Evolutionary conservation across 345 rosid species (phyloP).

Genomic region (Gossypium mustelinum): DNA sequence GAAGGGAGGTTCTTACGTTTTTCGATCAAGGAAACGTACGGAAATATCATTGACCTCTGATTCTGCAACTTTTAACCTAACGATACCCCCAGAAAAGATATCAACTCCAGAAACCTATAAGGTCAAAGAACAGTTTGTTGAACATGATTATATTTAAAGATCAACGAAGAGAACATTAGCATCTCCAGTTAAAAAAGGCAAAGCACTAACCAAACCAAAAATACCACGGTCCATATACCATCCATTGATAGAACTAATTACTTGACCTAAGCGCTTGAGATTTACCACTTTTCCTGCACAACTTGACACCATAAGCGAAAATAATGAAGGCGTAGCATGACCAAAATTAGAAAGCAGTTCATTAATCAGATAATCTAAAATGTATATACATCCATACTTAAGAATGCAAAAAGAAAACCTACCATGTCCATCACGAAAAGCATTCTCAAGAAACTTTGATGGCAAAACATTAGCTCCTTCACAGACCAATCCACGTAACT

Average conservation of each 20-base stretch:
- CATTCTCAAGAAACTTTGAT: constrained; percentile 67
- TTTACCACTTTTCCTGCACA: constrained; percentile 94
- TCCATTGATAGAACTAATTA: constrained; percentile 77
- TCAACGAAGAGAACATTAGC: neutral
- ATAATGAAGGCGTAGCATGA: constrained; percentile 30
- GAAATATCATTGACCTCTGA: constrained; percentile 62
- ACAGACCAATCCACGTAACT: constrained; percentile 78
- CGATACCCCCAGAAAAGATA: constrained; percentile 77
- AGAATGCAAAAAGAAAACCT: constrained; percentile 27
- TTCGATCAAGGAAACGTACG: constrained; percentile 7
- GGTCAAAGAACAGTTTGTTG: neutral
- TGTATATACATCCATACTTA: constrained; percentile 18
- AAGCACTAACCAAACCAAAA: constrained; percentile 24
- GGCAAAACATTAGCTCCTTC: constrained; percentile 98
- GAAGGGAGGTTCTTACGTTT: constrained; percentile 50
- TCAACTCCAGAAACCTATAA: constrained; percentile 42
- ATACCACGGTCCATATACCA: constrained; percentile 39
- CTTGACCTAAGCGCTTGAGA: constrained; percentile 78
- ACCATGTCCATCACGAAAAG: constrained; percentile 76
- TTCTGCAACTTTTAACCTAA: constrained; percentile 87
- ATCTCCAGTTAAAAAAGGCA: neutral
- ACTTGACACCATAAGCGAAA: constrained; percentile 61
- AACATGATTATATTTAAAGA: neutral
- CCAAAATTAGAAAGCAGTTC: constrained; percentile 17
- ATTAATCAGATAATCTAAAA: constrained; percentile 9